Percentiles rank a stretch among this genome's conserved stretches.
Evolutionary conservation across 306 rosid genomes (phyloP).

Genomic region (Prunus mira): DNA sequence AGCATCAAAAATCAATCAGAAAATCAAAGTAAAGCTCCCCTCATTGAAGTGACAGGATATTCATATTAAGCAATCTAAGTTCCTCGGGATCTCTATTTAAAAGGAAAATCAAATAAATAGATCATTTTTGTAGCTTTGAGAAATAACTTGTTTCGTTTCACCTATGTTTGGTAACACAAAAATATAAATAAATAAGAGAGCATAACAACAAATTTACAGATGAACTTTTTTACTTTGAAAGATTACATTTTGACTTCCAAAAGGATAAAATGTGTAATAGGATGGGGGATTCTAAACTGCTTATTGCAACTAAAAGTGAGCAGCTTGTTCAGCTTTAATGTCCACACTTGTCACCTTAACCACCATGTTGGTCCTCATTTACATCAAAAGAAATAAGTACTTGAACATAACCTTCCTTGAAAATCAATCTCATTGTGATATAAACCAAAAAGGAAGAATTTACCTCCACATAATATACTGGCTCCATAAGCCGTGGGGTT

Average conservation of each 20-base stretch:
- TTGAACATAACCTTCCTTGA: no score
- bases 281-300: not conserved
- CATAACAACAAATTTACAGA: not conserved
- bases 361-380: slow-evolving; percentile 1
- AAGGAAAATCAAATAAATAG: not conserved
- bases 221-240: not conserved
- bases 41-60: not conserved
- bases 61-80: not conserved
- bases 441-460: slow-evolving; percentile 15
- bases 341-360: not conserved
- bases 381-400: no score
- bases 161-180: not conserved
- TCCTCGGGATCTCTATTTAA: not conserved
- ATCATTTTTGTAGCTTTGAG: not conserved
- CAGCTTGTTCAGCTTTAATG: not conserved
- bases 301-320: not conserved
- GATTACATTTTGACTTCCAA: not conserved
- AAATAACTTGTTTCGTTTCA: not conserved
- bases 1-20: slow-evolving; percentile 17
- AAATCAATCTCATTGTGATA: not conserved
- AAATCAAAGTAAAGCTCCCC: slow-evolving; percentile 11
- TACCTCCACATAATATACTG: slow-evolving; percentile 92
- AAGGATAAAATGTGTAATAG: not conserved
- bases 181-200: not conserved
- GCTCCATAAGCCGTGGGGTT: slow-evolving; percentile 97